Evolutionary conservation across 129 eudicot genomes (phyloP), one percentile per base, ranked within the genome.

Genomic region (Saposhnikovia divaricata): DNA sequence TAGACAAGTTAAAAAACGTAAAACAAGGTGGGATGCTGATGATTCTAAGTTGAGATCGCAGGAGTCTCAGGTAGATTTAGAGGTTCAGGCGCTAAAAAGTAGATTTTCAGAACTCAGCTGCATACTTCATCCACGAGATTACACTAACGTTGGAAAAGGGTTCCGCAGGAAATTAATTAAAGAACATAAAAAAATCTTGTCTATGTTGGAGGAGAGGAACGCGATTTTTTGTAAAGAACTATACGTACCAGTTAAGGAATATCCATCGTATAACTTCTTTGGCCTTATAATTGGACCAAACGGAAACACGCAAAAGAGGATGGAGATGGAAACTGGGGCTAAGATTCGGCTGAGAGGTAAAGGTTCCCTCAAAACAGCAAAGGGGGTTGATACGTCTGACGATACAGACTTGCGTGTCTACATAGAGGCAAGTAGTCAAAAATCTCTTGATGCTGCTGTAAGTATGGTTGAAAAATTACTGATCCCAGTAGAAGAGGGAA

Each of bases 281-380:
- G 87, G 87, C 57, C 77, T 81, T 21, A 81, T 85, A 81, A 69
- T 85, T 37, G 87, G 87, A 45, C 87, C 87, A 37, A 85, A 76
- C 43, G 87, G 87, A 77, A 77, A 81, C 63, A 85, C 85, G 4
- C 84, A 77, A 43, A 85, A 85, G 80, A 78, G 78, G 70, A 85
- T 85, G 85, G 87, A 85, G 75, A 85, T 78, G 79, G 82, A 85
- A 81, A 81, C 82, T 61, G 84, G 87, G 40, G 84, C 87, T 3
- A 85, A 42, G 80, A 81, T 85, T 72, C 42, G 47, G 31, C 69
- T 85, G 78, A 77, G 87, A 78, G 85, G 85, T 34, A 81, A 40
- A 66, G 82, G 80, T 31, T 72, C 82, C 16, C 31, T 1, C 74
- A 84, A 59, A 74, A 34, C 65, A 63, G 25, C 69, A 6, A 19